phyloP scores from a whole-genome alignment of 352 stramenopile species.

The Phytophthora boehmeriae region DNA sequence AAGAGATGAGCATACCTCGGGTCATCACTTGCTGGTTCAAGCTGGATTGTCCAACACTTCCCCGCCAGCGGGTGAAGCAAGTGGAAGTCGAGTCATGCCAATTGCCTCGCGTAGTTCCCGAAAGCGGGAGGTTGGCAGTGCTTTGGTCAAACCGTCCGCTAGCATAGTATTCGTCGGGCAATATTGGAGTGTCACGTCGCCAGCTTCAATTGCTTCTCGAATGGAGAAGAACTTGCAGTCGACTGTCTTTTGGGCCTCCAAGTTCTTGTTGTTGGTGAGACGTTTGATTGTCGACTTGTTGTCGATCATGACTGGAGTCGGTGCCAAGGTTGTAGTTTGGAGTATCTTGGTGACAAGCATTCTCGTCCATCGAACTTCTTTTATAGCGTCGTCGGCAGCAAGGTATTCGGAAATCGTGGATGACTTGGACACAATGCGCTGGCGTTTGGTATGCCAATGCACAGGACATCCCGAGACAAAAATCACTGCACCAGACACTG shows the following conservation, averaged over 20 bases:
- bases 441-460: neutral
- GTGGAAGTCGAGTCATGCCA: neutral
- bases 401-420: constrained; percentile 15
- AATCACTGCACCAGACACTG: neutral
- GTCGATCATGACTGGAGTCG: constrained; percentile 16
- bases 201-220: neutral
- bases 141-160: constrained; percentile 8
- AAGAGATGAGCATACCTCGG: neutral
- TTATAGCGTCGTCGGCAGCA: constrained; percentile 9
- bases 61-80: constrained; percentile 6
- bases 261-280: constrained; percentile 8
- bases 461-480: neutral
- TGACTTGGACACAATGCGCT: constrained; percentile 2
- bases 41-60: constrained; percentile 3
- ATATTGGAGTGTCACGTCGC: constrained; percentile 4
- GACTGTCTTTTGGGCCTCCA: constrained; percentile 8
- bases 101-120: constrained; percentile 2
- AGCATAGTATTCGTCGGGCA: constrained; percentile 13
- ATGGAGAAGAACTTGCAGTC: constrained; percentile 19
- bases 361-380: constrained; percentile 7
- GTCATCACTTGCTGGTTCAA: too few relatives aligned
- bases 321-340: neutral
- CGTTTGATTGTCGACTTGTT: constrained; percentile 21
- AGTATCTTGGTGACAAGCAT: neutral
- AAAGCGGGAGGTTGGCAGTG: constrained; percentile 2